Evolutionary conservation across 192 early-diverging fungal species (phyloP), one percentile per base, ranked within the genome.

Genomic region (Dispira parvispora): DNA sequence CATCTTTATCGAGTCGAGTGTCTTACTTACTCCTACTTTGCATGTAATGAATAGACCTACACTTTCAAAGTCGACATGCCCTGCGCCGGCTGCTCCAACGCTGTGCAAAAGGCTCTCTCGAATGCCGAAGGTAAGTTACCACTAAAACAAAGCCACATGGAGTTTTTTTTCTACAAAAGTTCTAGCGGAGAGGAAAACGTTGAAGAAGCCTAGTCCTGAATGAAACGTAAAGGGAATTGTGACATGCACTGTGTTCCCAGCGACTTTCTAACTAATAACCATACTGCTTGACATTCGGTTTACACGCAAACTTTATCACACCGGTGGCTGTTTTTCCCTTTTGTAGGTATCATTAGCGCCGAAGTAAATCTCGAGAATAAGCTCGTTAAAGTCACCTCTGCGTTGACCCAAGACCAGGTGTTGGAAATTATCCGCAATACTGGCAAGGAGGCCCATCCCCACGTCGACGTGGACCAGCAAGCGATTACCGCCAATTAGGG

Each of bases 381-480:
- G 9, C 2, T 8, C 47, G 47, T 50, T 5, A 50, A 20, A 23
- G 47, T 50, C 18, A 50, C 47, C 47, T 20, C 47, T 23, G 21
- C 3, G 21, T 8, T 50, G 47, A 20, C 47, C 18, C 47, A 50
- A 23, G 18, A 50, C 18, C 18, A 50, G 47, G 47, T 50, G 47
- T 8, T 50, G 3, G 47, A 50, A 50, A 50, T 50, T 50, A 50
- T 50, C 47, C 47, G 21, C 16, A 50, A 50, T 16, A 50, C 47
- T 50, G 47, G 47, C 47, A 50, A 50, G 47, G 47, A 50, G 8
- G 47, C 47, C 47, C 47, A 50, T 23, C 47, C 47, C 18, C 47
- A 50, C 6, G 32, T 38, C 32, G 32, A 38, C 32, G 32, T 38
- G 6, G 32, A 38, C 1, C 32, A 38, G 32, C 32, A 38, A 38